Percentiles rank a stretch among this genome's conserved stretches.
Evolutionary conservation across 2,329 filamentous ascomycete species (phyloP).

Genomic region (Boeremia exigua): DNA sequence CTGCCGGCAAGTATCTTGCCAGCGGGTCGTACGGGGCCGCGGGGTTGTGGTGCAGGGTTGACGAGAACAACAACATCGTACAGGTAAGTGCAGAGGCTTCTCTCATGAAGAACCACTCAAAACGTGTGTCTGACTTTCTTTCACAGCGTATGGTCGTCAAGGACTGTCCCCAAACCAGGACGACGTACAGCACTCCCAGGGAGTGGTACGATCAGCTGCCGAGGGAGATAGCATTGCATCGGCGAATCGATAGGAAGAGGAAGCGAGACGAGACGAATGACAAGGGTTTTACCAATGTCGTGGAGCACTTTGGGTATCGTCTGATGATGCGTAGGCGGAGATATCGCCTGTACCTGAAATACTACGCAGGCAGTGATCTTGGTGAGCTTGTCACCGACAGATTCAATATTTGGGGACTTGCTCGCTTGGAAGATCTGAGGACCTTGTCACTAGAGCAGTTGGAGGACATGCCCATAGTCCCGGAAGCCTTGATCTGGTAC

Average conservation of each 20-base stretch:
- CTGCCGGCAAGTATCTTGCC: not conserved
- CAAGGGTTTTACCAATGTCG: not conserved
- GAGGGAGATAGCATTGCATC: not conserved
- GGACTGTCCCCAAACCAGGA: not conserved
- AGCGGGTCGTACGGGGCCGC: not conserved
- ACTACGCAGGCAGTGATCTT: not conserved
- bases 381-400: not conserved
- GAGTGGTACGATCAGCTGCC: not conserved
- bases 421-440: not conserved
- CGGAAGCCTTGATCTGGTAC: not conserved
- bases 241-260: not conserved
- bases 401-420: not conserved
- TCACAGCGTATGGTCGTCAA: not conserved
- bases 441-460: not conserved
- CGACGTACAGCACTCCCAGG: not conserved
- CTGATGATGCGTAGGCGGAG: not conserved
- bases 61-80: not conserved
- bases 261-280: not conserved
- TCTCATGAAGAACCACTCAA: too few relatives aligned
- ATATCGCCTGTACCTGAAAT: not conserved
- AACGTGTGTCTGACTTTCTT: too few relatives aligned
- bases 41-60: not conserved
- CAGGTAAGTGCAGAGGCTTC: not conserved
- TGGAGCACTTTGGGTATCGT: not conserved
- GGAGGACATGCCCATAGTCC: not conserved